phyloP scores from a whole-genome alignment of 106 monocot genomes.

The Narthecium ossifragum region DNA sequence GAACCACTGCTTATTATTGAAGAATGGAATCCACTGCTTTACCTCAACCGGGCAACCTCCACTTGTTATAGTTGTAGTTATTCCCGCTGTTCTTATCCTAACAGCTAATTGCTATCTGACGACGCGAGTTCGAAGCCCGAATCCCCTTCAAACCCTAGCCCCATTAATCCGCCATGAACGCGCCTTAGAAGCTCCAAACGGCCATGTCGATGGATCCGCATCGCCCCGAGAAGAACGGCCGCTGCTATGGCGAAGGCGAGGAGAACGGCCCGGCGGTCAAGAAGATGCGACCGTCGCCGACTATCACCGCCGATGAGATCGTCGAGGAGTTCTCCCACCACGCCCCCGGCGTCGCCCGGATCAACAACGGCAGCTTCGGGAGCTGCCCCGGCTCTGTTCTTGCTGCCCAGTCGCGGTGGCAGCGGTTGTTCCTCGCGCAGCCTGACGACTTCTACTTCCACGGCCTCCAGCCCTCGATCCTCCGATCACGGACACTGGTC shows the following conservation, averaged over 20 bases:
- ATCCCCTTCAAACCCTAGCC: no score
- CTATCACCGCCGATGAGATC: conserved; percentile 30
- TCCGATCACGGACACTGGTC: background rate
- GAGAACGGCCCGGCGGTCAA: conserved; percentile 21
- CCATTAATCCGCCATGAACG: no score
- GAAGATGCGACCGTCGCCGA: conserved; percentile 11
- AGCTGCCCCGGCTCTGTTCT: conserved; percentile 34
- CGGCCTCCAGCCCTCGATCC: conserved; percentile 13
- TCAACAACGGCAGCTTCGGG: conserved; percentile 56
- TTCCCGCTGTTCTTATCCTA: no score
- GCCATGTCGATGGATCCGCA: conserved; percentile 14
- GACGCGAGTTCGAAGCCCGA: no score
- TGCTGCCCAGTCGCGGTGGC: conserved; percentile 18
- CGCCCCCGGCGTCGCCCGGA: conserved; percentile 26
- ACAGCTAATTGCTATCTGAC: no score
- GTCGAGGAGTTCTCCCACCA: conserved; percentile 34
- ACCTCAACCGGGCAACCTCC: no score
- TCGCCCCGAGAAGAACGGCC: no score
- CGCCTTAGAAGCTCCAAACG: no score
- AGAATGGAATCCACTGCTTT: no score
- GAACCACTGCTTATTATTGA: no score
- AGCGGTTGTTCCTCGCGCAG: conserved; percentile 18
- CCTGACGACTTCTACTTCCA: conserved; percentile 19
- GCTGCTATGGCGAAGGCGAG: conserved; percentile 8
- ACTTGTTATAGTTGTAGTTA: no score